Base-by-base conservation (phyloP, 2,329 filamentous ascomycete species). In the Penicillium capsulatum region DNA sequence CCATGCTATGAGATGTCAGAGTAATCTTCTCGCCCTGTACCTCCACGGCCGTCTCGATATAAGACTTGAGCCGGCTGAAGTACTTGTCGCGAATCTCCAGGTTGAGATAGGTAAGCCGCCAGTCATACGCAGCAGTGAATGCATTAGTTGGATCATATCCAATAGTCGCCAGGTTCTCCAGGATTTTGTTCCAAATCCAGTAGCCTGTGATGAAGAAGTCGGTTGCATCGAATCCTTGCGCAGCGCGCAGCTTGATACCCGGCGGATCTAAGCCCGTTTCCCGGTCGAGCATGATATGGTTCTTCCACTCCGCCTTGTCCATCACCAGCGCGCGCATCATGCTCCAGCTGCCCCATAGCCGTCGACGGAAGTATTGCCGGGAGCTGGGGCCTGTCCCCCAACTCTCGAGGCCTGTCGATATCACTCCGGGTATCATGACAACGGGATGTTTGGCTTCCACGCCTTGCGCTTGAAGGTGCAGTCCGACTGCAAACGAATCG, bases 181-280 rank as follows among this genome's bases (percentile, higher is more conserved):
- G 75, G 45, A 98, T 96, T 68, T 97, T 97, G 69, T 87, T 96
- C 90, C 90, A 96, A 45, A 98, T 97, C 92, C 92, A 98, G 68
- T 98, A 98, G 3, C 81, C 80, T 2, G 79, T 81, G 50, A 83
- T 81, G 51, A 72, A 73, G 58, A 98, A 98, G 67, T 98, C 92
- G 8, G 92, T 90, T 2, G 92, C 92, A 65, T 98, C 92, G 55
- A 98, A 98, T 2, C 92, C 92, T 63, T 97, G 92, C 0, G 92
- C 90, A 7, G 92, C 88, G 26, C 92, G 81, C 14, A 98, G 69
- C 69, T 97, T 97, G 55, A 97, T 80, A 9, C 83, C 81, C 0
- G 89, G 86, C 1, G 92, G 92, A 62, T 98, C 92, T 15, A 98
- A 72, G 0, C 92, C 92, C 0, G 91, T 96, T 26, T 80, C 67